Conservation (phyloP, 2,329 filamentous ascomycete species). For the Sordariomycetes sp. region DNA sequence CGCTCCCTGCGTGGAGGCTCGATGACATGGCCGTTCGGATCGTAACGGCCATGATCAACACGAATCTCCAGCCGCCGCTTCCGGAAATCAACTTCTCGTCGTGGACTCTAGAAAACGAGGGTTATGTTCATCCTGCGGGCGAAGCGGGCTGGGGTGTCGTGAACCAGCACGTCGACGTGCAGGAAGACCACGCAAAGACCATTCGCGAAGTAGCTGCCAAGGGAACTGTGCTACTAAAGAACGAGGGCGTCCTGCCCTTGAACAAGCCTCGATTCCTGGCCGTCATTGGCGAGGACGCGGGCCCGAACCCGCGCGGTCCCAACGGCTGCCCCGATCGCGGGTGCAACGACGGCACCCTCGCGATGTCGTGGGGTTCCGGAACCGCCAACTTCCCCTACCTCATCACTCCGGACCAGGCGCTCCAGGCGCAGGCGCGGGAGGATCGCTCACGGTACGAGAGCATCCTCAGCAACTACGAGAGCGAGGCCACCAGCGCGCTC, state of each 20-base stretch:
- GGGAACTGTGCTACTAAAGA: slow-evolving; percentile 85
- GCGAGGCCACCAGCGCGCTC: slow-evolving; percentile 50
- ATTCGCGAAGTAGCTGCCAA: slow-evolving; percentile 71
- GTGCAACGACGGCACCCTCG: slow-evolving; percentile 50
- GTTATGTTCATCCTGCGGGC: slow-evolving; percentile 54
- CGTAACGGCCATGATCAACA: slow-evolving; percentile 60
- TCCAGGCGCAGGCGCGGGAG: slow-evolving; percentile 50
- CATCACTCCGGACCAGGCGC: slow-evolving; percentile 60
- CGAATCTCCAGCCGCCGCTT: slow-evolving; percentile 40
- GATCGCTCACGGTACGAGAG: slow-evolving; percentile 54
- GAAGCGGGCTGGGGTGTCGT: slow-evolving; percentile 54
- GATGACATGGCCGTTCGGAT: slow-evolving; percentile 90
- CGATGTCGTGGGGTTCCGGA: slow-evolving; percentile 73
- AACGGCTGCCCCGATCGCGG: slow-evolving; percentile 67
- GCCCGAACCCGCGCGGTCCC: slow-evolving; percentile 60
- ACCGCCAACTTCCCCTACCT: slow-evolving; percentile 67
- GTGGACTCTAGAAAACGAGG: slow-evolving; percentile 71
- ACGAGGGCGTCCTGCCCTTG: slow-evolving; percentile 63
- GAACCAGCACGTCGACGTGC: slow-evolving; percentile 80
- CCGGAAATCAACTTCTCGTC: slow-evolving; percentile 71
- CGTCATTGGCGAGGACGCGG: slow-evolving; percentile 76
- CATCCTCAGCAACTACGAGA: slow-evolving; percentile 53
- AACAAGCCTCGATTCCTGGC: slow-evolving; percentile 65
- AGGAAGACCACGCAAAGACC: slow-evolving; percentile 56
- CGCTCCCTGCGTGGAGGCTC: slow-evolving; percentile 73